Base-by-base conservation (phyloP, 1,284 basidiomycete species). In the Athelia sp. region DNA sequence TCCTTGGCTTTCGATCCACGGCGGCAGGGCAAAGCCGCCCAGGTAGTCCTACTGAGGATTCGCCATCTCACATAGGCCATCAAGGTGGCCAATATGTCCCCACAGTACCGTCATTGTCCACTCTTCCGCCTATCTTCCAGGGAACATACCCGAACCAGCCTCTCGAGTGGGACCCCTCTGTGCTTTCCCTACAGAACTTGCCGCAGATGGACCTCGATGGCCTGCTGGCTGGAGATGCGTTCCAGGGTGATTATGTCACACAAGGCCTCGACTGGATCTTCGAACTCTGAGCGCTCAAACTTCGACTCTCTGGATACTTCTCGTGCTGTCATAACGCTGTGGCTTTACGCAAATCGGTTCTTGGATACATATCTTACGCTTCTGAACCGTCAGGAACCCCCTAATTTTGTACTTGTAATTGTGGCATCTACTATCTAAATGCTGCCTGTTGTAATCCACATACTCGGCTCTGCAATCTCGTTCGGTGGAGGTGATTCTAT, bases 201-300 rank as follows among this genome's bases (percentile, higher is more conserved):
- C 36, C 36, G 36, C 36, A 40, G 9, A 40, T 40, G 36, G 36
- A 40, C n/a, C 36, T 40, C 36, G 36, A 40, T 21, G 36, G 36
- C 6, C 19, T 40, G n/a, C 15, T 40, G n/a, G 36, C 15, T 17
- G 36, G 36, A 6, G 19, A 40, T n/a, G 36, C 36, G 9, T 40
- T 40, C 19, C 36, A 40, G 15, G 36, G 36, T 6, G 36, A 40
- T n/a, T 40, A 8, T 21, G 36, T 40, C n/a, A 40, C 36, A 21
- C 36, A 40, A 21, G 36, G 36, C 19, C 36, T 40, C 15, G 36
- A 40, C 19, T 40, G 36, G 36, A 40, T 40, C 15, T 40, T 40
- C 19, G 36, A 40, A 17, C 36, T 40, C 15, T 40, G 36, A 40
- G 11, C 32, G 32, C 11, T 34, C n/a, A n/a, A n/a, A n/a, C n/a